These are phyloP conservation scores for Ogataea salicorniae DNA, from an alignment of 805 yeast genomes.

Conservation along the genomic window DNA sequence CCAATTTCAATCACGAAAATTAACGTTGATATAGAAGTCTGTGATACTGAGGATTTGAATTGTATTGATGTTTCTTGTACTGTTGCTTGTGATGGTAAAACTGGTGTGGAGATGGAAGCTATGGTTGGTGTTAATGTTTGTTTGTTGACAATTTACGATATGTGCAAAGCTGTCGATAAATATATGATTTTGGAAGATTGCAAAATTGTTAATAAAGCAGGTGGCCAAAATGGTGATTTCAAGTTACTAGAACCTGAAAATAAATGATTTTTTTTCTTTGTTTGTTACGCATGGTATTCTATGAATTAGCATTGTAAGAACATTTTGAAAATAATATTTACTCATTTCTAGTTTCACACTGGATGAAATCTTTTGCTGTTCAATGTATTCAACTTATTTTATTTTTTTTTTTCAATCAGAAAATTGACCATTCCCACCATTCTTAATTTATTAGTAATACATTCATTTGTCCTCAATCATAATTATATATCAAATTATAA, in stretches of 20 bases:
- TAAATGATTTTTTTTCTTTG: no score
- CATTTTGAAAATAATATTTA: no score
- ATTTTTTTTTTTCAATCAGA: no score
- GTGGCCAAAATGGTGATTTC: conserved; percentile 36
- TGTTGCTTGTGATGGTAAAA: conserved; percentile 44
- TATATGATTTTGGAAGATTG: conserved; percentile 37
- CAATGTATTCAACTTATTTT: no score
- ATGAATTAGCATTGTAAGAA: no score
- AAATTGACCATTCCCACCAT: no score
- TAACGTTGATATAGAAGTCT: conserved; percentile 28
- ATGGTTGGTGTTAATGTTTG: conserved; percentile 40
- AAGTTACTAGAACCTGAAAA: neutral
- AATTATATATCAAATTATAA: no score
- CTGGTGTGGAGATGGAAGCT: conserved; percentile 60
- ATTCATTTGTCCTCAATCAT: no score
- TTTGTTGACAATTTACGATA: conserved; percentile 47
- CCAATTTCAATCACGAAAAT: conserved; percentile 40
- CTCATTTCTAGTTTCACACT: no score
- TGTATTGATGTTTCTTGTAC: conserved; percentile 31
- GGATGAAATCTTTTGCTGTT: neutral
- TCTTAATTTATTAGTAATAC: no score
- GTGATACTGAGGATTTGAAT: conserved; percentile 5
- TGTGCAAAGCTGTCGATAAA: conserved; percentile 56
- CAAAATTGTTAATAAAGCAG: conserved; percentile 36
- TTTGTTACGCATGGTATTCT: no score